These are phyloP conservation scores for Agrocybe praecox DNA, from an alignment of 768 basidiomycete genomes.

Conservation along the genomic window DNA sequence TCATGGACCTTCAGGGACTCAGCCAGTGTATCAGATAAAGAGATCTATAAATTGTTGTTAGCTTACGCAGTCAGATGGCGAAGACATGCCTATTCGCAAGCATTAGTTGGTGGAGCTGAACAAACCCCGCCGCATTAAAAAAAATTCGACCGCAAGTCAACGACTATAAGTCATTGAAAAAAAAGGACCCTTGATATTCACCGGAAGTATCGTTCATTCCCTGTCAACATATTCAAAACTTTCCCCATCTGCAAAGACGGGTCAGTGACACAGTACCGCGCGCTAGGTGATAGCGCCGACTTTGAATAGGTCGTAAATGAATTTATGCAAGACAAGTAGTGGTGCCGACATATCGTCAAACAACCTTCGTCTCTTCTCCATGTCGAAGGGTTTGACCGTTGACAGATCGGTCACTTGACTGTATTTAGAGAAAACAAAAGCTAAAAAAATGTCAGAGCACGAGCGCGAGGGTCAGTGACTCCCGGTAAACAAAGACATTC, in stretches of 20 bases:
- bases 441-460: neutral
- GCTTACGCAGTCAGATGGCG: no score
- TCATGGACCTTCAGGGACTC: no score
- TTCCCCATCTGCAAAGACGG: neutral
- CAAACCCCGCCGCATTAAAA: no score
- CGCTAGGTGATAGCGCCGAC: neutral
- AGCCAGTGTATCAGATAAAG: no score
- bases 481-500: neutral
- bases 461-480: slow-evolving; percentile 9
- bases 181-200: neutral
- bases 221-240: neutral
- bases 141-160: no score
- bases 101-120: no score
- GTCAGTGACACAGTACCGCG: neutral
- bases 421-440: neutral
- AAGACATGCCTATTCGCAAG: no score
- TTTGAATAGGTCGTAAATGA: neutral
- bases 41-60: no score
- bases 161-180: no score
- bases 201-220: neutral
- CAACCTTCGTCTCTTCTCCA: neutral
- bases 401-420: neutral
- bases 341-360: neutral
- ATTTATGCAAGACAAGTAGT: neutral
- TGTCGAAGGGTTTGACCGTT: neutral